Evolutionary conservation across 2,329 filamentous ascomycete species (phyloP).

Genomic region (Myotisia sp.): DNA sequence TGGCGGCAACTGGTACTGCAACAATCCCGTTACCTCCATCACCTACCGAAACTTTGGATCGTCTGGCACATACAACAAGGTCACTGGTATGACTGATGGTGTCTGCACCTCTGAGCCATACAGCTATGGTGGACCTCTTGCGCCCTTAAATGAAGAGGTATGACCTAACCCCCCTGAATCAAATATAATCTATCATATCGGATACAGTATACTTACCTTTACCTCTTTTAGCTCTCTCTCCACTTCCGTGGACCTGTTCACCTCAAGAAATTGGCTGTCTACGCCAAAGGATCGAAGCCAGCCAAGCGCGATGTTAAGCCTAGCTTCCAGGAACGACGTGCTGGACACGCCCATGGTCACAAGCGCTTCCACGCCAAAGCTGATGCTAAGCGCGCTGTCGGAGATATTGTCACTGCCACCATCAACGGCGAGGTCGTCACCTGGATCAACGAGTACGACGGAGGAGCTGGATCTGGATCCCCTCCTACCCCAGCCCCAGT

Average conservation of each 20-base stretch:
- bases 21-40: constrained; percentile 50
- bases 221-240: constrained; percentile 53
- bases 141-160: constrained; percentile 59
- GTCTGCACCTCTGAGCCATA: constrained; percentile 41
- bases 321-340: constrained; percentile 25
- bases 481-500: constrained; percentile 9
- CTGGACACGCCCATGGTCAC: constrained; percentile 39
- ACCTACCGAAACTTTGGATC: constrained; percentile 50
- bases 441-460: constrained; percentile 45
- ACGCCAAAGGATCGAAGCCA: constrained; percentile 36
- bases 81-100: constrained; percentile 46
- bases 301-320: constrained; percentile 27
- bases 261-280: constrained; percentile 55
- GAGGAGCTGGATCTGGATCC: constrained; percentile 15
- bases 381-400: constrained; percentile 36
- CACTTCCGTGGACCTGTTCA: constrained; percentile 58
- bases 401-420: constrained; percentile 41
- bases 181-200: too few relatives aligned
- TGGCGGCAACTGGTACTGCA: constrained; percentile 52
- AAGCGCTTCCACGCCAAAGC: constrained; percentile 12
- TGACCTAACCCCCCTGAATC: too few relatives aligned
- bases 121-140: constrained; percentile 45
- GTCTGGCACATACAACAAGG: constrained; percentile 49
- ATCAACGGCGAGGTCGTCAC: constrained; percentile 45
- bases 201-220: too few relatives aligned